phyloP scores from a whole-genome alignment of 805 yeast genomes.

The Vanderwaltozyma tropicalis region DNA sequence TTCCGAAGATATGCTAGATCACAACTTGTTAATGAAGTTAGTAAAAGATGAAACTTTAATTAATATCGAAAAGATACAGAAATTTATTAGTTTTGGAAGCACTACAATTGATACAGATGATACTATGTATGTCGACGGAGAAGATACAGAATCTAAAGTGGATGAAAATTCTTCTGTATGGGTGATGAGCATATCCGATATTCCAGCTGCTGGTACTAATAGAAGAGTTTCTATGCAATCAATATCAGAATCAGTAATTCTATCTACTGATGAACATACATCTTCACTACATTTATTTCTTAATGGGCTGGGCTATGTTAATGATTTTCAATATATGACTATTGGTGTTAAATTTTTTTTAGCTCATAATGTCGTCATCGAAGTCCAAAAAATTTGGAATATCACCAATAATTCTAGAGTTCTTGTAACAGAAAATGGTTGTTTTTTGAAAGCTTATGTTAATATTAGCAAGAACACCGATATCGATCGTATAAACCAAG shows the following conservation, averaged over 20 bases:
- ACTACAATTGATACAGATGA: neutral
- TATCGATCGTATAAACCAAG: constrained; percentile 56
- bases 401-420: constrained; percentile 25
- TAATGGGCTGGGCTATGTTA: constrained; percentile 60
- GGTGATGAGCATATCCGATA: constrained; percentile 58
- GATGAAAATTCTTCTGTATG: constrained; percentile 29
- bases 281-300: constrained; percentile 33
- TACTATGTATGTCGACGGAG: constrained; percentile 2
- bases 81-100: neutral
- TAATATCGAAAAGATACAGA: constrained; percentile 3
- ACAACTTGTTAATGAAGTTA: constrained; percentile 11
- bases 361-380: constrained; percentile 22
- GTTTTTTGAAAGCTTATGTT: constrained; percentile 54
- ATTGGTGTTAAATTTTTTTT: constrained; percentile 23
- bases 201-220: constrained; percentile 62
- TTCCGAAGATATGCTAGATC: constrained; percentile 7
- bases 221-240: constrained; percentile 56
- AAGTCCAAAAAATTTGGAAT: constrained; percentile 24
- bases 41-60: constrained; percentile 10
- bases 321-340: constrained; percentile 32
- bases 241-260: constrained; percentile 42
- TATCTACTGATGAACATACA: constrained; percentile 21
- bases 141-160: neutral
- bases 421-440: constrained; percentile 45
- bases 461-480: constrained; percentile 66